phyloP scores from a whole-genome alignment of 1,284 basidiomycete genomes.

The Bondarzewia mesenterica region DNA sequence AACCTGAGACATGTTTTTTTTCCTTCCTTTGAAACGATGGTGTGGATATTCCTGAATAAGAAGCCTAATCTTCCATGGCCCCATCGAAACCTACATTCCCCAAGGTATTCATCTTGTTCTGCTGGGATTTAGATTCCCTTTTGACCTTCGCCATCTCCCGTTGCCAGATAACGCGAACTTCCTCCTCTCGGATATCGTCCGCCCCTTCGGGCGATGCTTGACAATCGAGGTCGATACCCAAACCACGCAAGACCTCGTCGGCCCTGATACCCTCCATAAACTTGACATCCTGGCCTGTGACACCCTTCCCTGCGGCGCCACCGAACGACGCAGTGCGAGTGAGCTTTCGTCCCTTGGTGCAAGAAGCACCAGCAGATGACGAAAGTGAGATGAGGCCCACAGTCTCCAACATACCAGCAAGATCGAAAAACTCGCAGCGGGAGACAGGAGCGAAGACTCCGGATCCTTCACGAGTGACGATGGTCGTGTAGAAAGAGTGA shows the following conservation, averaged over 20 bases:
- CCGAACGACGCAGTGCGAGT: slow-evolving; percentile 52
- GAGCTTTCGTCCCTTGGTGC: slow-evolving; percentile 36
- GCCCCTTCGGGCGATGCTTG: slow-evolving; percentile 16
- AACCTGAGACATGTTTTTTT: no score
- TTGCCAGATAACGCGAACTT: slow-evolving; percentile 60
- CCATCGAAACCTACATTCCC: slow-evolving; percentile 36
- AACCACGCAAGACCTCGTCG: slow-evolving; percentile 57
- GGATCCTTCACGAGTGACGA: slow-evolving; percentile 47
- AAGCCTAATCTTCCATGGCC: slow-evolving; percentile 35
- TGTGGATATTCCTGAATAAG: neutral
- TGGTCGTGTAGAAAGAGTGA: slow-evolving; percentile 51
- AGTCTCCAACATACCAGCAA: slow-evolving; percentile 64
- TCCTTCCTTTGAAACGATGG: no score
- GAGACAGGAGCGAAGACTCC: slow-evolving; percentile 56
- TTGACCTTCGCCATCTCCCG: slow-evolving; percentile 48
- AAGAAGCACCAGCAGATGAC: slow-evolving; percentile 19
- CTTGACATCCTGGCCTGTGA: slow-evolving; percentile 37
- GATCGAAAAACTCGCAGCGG: slow-evolving; percentile 66
- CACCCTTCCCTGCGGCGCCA: slow-evolving; percentile 31
- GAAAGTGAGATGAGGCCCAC: slow-evolving; percentile 51
- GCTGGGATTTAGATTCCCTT: slow-evolving; percentile 40
- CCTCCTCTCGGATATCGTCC: slow-evolving; percentile 52
- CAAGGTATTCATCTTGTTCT: slow-evolving; percentile 14
- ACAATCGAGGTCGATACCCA: slow-evolving; percentile 39
- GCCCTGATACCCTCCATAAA: slow-evolving; percentile 49